Conservation (phyloP, 192 early-diverging fungal species). For the Geranomyces variabilis region DNA sequence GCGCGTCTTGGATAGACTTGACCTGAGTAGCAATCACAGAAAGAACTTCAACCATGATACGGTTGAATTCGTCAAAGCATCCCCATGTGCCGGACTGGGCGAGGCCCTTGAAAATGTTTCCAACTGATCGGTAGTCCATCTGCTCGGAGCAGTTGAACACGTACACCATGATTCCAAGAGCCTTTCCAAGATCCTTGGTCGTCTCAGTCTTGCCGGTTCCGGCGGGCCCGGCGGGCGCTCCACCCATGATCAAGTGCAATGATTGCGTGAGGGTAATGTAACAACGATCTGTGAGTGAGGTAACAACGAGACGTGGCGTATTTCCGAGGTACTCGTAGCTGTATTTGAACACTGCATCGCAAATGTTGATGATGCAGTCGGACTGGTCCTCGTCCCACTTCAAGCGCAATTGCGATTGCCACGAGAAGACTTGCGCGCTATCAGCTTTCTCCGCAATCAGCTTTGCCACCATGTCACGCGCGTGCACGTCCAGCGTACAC, state of each 20-base stretch:
- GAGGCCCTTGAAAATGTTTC: constrained; percentile 71
- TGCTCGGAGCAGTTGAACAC: constrained; percentile 73
- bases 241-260: constrained; percentile 68
- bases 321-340: constrained; percentile 70
- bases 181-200: constrained; percentile 68
- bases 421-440: constrained; percentile 66
- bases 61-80: constrained; percentile 71
- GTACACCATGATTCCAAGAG: constrained; percentile 70
- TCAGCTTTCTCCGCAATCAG: constrained; percentile 68
- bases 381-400: constrained; percentile 65
- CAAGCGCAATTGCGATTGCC: constrained; percentile 66
- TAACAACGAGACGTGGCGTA: constrained; percentile 68
- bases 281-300: constrained; percentile 67
- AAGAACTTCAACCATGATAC: constrained; percentile 66
- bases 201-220: constrained; percentile 65
- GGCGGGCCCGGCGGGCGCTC: constrained; percentile 66
- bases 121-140: constrained; percentile 72
- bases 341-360: constrained; percentile 65
- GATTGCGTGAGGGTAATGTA: constrained; percentile 71
- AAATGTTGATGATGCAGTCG: constrained; percentile 71
- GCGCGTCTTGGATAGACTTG: constrained; percentile 67
- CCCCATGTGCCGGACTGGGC: constrained; percentile 70
- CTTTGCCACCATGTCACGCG: constrained; percentile 69
- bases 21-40: constrained; percentile 71
- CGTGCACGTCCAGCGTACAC: constrained; percentile 70